Evolutionary conservation across 2,329 filamentous ascomycete genomes (phyloP).

Genomic region (Grosmannia huntii): DNA sequence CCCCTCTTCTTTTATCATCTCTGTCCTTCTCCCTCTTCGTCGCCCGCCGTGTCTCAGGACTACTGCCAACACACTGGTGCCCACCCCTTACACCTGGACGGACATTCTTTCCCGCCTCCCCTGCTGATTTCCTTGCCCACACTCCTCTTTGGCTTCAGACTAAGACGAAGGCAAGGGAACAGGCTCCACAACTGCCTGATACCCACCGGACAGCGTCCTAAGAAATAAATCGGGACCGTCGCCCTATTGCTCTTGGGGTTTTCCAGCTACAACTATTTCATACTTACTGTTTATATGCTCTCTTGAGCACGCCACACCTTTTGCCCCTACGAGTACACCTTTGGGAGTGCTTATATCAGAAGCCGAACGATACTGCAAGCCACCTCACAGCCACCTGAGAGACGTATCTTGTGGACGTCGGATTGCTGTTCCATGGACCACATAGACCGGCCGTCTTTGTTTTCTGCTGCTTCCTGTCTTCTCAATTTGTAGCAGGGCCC

Average conservation of each 20-base stretch:
- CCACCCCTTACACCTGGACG: background rate
- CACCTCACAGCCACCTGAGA: background rate
- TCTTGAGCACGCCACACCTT: background rate
- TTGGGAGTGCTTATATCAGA: too few species aligned
- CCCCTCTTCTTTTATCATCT: background rate
- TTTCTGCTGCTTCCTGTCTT: background rate
- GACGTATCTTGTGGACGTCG: background rate
- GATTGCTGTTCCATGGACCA: background rate
- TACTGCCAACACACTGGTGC: background rate
- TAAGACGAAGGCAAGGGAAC: background rate
- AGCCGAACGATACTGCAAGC: background rate
- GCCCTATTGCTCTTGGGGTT: background rate
- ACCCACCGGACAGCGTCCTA: background rate
- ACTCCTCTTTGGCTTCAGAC: background rate
- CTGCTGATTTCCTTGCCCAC: background rate
- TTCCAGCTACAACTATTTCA: background rate
- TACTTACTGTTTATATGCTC: too few species aligned
- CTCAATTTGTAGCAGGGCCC: background rate
- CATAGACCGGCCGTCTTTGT: background rate
- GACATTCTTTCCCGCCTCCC: background rate
- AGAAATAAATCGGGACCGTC: background rate
- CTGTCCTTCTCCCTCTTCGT: background rate
- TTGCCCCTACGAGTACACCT: background rate
- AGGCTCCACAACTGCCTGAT: background rate
- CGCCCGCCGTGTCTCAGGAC: background rate